Percentiles rank a stretch among this genome's conserved stretches.
Conservation (phyloP, 371 early-diverging fungal species). For the Circinella minor region DNA sequence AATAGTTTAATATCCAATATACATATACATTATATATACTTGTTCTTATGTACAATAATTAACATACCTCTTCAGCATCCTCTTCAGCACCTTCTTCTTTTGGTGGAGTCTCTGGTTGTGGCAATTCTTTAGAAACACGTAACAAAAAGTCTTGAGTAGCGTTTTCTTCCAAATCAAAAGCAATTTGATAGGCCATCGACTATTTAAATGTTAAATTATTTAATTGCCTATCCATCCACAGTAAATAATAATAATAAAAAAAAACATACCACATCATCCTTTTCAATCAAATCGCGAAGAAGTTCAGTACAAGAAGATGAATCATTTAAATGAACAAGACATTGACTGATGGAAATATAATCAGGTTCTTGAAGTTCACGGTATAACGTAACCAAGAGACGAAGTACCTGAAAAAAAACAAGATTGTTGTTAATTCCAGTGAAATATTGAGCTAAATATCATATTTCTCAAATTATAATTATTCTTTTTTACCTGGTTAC, state of each 20-base stretch:
- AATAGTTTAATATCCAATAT: no score
- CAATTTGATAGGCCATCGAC: constrained; percentile 95
- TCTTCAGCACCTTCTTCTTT: constrained; percentile 35
- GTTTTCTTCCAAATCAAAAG: constrained; percentile 94
- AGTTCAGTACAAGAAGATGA: constrained; percentile 73
- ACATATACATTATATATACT: not conserved
- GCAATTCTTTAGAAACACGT: constrained; percentile 71
- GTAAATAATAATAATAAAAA: not conserved
- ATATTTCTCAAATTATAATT: no score
- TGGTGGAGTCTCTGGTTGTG: constrained; percentile 29
- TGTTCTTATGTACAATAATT: not conserved
- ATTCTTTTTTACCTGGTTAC: constrained; percentile 64
- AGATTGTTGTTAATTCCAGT: not conserved
- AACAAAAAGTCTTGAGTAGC: constrained; percentile 93
- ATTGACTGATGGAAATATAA: constrained; percentile 90
- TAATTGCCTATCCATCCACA: not conserved
- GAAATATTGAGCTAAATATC: no score
- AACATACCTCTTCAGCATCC: constrained; percentile 47
- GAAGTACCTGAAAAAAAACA: constrained; percentile 58
- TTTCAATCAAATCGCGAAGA: constrained; percentile 65
- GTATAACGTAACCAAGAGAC: constrained; percentile 84
- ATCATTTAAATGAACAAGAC: constrained; percentile 90
- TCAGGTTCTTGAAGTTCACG: constrained; percentile 82
- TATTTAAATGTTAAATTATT: constrained; percentile 4
- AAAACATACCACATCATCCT: constrained; percentile 57